phyloP scores from a whole-genome alignment of 805 yeast genomes.

The Yamadazyma nakazawae region DNA sequence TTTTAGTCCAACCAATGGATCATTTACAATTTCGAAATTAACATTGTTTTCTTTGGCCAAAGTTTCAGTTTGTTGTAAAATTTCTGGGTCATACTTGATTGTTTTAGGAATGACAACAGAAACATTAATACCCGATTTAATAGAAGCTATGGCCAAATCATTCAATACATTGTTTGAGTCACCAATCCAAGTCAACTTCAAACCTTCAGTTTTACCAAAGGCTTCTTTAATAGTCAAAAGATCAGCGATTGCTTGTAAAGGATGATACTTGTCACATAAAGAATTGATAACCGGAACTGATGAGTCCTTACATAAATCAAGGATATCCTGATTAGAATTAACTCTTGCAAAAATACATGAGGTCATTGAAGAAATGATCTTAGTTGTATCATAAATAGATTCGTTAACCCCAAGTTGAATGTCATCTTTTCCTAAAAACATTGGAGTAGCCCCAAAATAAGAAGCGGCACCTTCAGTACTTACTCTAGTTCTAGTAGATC shows the following conservation, averaged over 20 bases:
- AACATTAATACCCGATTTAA: slow-evolving; percentile 79
- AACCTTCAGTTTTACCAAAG: slow-evolving; percentile 54
- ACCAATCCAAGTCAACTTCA: slow-evolving; percentile 93
- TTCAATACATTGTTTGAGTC: slow-evolving; percentile 95
- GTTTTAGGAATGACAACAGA: slow-evolving; percentile 82
- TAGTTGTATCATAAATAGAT: slow-evolving; percentile 81
- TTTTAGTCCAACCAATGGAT: slow-evolving; percentile 70
- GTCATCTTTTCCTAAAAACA: slow-evolving; percentile 95
- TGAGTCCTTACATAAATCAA: slow-evolving; percentile 72
- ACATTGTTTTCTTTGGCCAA: slow-evolving; percentile 46
- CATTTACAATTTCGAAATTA: slow-evolving; percentile 57
- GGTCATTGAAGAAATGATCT: slow-evolving; percentile 91
- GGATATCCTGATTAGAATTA: slow-evolving; percentile 76
- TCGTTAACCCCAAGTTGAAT: slow-evolving; percentile 97
- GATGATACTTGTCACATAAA: slow-evolving; percentile 89
- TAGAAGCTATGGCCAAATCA: slow-evolving; percentile 85
- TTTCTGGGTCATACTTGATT: slow-evolving; percentile 56
- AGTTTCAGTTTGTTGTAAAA: slow-evolving; percentile 51
- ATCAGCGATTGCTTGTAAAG: slow-evolving; percentile 93
- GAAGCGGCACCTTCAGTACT: slow-evolving; percentile 93
- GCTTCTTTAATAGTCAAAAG: slow-evolving; percentile 80
- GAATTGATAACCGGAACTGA: slow-evolving; percentile 91
- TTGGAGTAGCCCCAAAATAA: slow-evolving; percentile 91
- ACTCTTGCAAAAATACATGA: slow-evolving; percentile 98
- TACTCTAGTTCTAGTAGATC: slow-evolving; percentile 93